Percentiles rank a stretch among this genome's conserved stretches.
Conservation (phyloP, 2,329 filamentous ascomycete species). For the Colletotrichum lindemuthianum region DNA sequence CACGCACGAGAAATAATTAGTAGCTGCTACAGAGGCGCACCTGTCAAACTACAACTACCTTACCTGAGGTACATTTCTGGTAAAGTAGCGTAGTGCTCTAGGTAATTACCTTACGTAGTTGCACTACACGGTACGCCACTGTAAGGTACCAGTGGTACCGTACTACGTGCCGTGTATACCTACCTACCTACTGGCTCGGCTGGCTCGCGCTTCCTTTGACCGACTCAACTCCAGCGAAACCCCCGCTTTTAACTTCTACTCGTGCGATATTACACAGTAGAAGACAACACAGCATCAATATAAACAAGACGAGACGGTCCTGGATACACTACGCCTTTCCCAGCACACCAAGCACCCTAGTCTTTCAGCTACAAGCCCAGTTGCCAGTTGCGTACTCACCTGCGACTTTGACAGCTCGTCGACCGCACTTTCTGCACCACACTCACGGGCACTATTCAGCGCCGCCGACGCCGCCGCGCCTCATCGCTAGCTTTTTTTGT, state of each 20-base stretch:
- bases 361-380: conserved; percentile 30
- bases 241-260: conserved; percentile 11
- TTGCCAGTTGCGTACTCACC: conserved; percentile 16
- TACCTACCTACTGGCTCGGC: conserved; percentile 14
- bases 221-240: conserved; percentile 2
- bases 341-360: background rate
- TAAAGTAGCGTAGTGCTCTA: too few species aligned
- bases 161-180: background rate
- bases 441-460: background rate
- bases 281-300: conserved; percentile 6
- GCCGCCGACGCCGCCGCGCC: conserved; percentile 14
- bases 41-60: too few species aligned
- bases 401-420: conserved; percentile 33
- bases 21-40: too few species aligned
- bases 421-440: conserved; percentile 5
- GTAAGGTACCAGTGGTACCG: too few species aligned
- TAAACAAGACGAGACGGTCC: conserved; percentile 6
- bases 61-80: too few species aligned
- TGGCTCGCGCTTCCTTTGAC: background rate
- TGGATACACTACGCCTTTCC: background rate
- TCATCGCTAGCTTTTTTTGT: conserved; percentile 8
- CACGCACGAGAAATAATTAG: too few species aligned
- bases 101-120: too few species aligned
- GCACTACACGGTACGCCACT: too few species aligned
- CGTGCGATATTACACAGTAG: conserved; percentile 1